phyloP scores from a whole-genome alignment of 2,329 filamentous ascomycete genomes.

The Pyrenophora seminiperda region DNA sequence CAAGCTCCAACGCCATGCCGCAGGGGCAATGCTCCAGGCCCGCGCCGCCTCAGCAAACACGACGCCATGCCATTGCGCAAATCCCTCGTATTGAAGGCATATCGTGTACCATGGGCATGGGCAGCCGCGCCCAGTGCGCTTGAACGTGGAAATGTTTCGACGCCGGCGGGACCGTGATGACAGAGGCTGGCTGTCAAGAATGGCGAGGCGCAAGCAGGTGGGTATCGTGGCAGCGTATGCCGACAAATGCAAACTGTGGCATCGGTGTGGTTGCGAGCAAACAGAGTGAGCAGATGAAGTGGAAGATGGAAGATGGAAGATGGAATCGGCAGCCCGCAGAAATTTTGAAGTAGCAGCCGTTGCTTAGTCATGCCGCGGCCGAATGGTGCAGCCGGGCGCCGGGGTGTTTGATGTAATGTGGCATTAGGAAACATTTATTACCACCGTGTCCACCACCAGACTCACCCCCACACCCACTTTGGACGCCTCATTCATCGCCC shows the following conservation, averaged over 20 bases:
- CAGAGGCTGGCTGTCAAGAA: no score
- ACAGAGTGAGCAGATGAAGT: neutral
- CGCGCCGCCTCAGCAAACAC: neutral
- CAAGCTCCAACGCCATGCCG: slow-evolving; percentile 12
- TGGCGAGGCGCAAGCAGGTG: neutral
- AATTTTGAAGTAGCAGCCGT: slow-evolving; percentile 6
- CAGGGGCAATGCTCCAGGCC: neutral
- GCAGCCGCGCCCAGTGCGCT: no score
- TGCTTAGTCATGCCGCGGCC: slow-evolving; percentile 10
- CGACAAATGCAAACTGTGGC: no score
- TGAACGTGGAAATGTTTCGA: no score
- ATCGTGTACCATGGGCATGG: no score
- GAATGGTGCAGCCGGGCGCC: slow-evolving; percentile 9
- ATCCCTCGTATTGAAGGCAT: no score
- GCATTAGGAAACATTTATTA: slow-evolving; percentile 13
- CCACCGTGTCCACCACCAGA: slow-evolving; percentile 12
- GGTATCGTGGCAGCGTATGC: neutral
- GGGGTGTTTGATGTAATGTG: slow-evolving; percentile 16
- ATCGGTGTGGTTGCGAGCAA: neutral
- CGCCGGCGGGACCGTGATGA: no score
- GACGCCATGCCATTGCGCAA: neutral
- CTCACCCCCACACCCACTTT: neutral
- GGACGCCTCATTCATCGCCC: neutral
- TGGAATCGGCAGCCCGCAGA: slow-evolving; percentile 6
- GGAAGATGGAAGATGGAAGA: neutral